phyloP scores from a whole-genome alignment of 106 monocot species.

The Agapanthus africanus region DNA sequence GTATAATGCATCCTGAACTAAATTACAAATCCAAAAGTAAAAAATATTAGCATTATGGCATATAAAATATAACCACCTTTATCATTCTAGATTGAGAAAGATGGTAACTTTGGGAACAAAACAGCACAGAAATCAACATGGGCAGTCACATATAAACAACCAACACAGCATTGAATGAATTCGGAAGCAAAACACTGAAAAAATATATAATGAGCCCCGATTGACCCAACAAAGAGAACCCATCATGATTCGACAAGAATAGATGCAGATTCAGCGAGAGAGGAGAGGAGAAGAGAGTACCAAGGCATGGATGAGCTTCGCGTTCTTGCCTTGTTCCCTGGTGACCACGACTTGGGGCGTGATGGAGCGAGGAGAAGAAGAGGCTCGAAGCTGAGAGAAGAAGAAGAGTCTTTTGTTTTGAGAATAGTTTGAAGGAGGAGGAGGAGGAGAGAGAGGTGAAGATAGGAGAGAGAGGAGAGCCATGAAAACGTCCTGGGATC shows the following conservation, averaged over 20 bases:
- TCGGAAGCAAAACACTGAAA: background rate
- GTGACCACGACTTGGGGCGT: slow-evolving; percentile 54
- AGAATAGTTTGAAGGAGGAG: background rate
- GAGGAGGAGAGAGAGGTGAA: background rate
- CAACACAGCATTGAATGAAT: background rate
- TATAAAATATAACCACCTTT: too few relatives aligned
- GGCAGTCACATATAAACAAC: background rate
- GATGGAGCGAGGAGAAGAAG: slow-evolving; percentile 2
- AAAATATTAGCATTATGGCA: too few relatives aligned
- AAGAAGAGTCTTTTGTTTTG: too few relatives aligned
- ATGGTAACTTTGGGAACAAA: too few relatives aligned
- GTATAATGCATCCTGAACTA: too few relatives aligned
- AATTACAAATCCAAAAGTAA: too few relatives aligned
- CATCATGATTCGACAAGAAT: background rate
- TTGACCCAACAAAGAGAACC: background rate
- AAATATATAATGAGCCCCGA: background rate
- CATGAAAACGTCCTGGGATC: too few relatives aligned
- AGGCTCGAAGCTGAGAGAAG: background rate
- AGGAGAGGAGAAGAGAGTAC: slow-evolving; percentile 14
- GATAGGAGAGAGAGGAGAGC: slow-evolving; percentile 6
- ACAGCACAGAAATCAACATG: background rate
- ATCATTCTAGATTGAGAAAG: too few relatives aligned
- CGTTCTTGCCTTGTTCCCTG: slow-evolving; percentile 64
- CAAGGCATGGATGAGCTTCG: slow-evolving; percentile 47
- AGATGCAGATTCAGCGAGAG: background rate